A percentile compares a stretch with the other conserved stretches of the same genome.
Evolutionary conservation across 192 early-diverging fungal genomes (phyloP).

Genomic region (Linnemannia hyalina): DNA sequence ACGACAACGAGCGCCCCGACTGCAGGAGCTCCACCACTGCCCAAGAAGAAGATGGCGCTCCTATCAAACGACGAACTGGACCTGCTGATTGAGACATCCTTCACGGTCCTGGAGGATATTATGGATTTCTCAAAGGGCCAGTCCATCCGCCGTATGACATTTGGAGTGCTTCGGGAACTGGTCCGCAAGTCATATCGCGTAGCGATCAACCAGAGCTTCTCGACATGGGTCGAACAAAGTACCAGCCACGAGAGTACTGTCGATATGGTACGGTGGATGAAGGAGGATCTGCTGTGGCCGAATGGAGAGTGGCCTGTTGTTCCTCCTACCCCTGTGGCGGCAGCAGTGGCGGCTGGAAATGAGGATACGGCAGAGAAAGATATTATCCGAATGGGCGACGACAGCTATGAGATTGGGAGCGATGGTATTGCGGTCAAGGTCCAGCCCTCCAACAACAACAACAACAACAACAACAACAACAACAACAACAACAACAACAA

Average conservation of each 20-base stretch:
- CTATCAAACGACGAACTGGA: constrained; percentile 49
- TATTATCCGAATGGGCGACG: constrained; percentile 17
- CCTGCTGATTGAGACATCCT: constrained; percentile 48
- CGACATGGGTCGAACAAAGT: constrained; percentile 37
- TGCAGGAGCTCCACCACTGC: background rate
- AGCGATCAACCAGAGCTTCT: constrained; percentile 52
- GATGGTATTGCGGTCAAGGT: constrained; percentile 46
- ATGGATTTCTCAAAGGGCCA: constrained; percentile 58
- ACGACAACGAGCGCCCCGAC: background rate
- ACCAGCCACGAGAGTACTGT: constrained; percentile 43
- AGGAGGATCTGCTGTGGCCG: constrained; percentile 51
- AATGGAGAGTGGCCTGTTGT: constrained; percentile 44
- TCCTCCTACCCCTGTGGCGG: background rate
- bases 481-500: background rate
- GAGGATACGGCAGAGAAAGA: background rate
- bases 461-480: background rate
- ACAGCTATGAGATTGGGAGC: constrained; percentile 22
- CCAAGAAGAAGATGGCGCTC: constrained; percentile 29
- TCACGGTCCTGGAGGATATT: constrained; percentile 48
- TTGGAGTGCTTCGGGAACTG: constrained; percentile 45
- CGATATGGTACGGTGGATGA: constrained; percentile 53
- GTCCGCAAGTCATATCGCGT: constrained; percentile 54
- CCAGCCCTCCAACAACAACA: background rate
- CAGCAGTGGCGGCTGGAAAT: background rate
- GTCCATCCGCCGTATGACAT: constrained; percentile 54